A percentile compares a stretch with the other conserved stretches of the same genome.
These are phyloP conservation scores for Globisporangium perplexum DNA, from an alignment of 352 stramenopile species.

Conservation along the genomic window DNA sequence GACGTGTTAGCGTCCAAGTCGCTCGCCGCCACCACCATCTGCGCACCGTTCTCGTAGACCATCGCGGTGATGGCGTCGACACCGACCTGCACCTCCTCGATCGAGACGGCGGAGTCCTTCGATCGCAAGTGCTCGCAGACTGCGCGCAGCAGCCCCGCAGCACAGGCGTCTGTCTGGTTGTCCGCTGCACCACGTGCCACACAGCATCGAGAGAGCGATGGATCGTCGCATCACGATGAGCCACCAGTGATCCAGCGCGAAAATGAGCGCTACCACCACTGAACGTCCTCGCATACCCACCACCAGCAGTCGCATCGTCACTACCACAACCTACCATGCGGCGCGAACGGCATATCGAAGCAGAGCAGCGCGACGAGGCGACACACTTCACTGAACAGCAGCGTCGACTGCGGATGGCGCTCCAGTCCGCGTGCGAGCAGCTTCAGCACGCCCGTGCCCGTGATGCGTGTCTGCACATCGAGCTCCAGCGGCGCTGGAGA, in stretches of 20 bases:
- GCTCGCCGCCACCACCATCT: too few species aligned
- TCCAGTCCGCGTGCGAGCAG: slow-evolving; percentile 25
- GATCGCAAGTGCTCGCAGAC: slow-evolving; percentile 21
- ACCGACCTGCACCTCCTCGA: slow-evolving; percentile 19
- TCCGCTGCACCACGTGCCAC: slow-evolving; percentile 22
- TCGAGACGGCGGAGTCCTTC: slow-evolving; percentile 2
- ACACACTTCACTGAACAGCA: slow-evolving; percentile 35
- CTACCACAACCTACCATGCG: slow-evolving; percentile 47
- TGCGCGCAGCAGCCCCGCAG: slow-evolving; percentile 20
- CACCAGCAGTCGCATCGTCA: too few species aligned
- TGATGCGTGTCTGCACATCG: slow-evolving; percentile 55
- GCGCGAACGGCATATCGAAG: slow-evolving; percentile 37
- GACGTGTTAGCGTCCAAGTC: too few species aligned
- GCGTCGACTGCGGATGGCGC: slow-evolving; percentile 14
- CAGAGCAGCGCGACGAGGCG: slow-evolving; percentile 34
- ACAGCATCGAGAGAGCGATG: too few species aligned
- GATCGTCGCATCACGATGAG: neutral
- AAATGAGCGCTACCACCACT: neutral
- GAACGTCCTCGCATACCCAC: too few species aligned
- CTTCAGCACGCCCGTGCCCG: slow-evolving; percentile 28
- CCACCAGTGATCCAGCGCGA: neutral
- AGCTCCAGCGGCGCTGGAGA: slow-evolving; percentile 33
- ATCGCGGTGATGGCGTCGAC: slow-evolving; percentile 26
- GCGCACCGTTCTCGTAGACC: slow-evolving; percentile 41
- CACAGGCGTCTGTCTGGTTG: slow-evolving; percentile 45